A percentile compares a stretch with the other conserved stretches of the same genome.
Evolutionary conservation across 1,284 basidiomycete genomes (phyloP).

Genomic region (Cryptococcus jaspeensis): DNA sequence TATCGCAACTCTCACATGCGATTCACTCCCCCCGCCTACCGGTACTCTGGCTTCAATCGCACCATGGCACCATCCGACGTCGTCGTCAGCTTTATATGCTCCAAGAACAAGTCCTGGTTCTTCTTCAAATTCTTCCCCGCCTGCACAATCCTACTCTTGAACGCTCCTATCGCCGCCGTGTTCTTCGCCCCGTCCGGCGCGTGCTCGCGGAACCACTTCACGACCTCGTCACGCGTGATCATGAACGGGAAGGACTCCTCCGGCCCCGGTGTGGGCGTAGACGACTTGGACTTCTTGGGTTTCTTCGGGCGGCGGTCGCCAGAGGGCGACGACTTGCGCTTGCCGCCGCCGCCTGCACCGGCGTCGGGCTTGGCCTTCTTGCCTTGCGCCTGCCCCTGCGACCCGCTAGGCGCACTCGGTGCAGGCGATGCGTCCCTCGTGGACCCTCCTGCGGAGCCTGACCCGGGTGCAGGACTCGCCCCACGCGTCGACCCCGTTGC

Average conservation of each 20-base stretch:
- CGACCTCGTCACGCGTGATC: constrained; percentile 37
- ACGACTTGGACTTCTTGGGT: constrained; percentile 54
- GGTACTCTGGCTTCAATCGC: constrained; percentile 26
- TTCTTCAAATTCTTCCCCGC: constrained; percentile 18
- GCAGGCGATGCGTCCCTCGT: constrained; percentile 24
- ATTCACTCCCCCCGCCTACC: no score
- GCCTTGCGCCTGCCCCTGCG: background rate
- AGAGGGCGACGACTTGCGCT: constrained; percentile 6
- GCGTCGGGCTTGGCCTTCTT: constrained; percentile 13
- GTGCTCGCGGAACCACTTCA: constrained; percentile 34
- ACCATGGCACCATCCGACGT: constrained; percentile 26
- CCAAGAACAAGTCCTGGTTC: constrained; percentile 36
- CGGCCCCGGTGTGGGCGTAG: constrained; percentile 33
- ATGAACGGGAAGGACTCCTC: constrained; percentile 33
- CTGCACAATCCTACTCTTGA: constrained; percentile 22
- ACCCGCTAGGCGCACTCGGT: constrained; percentile 2
- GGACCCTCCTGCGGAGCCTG: constrained; percentile 2
- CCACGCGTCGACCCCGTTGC: constrained; percentile 7
- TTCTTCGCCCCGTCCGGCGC: constrained; percentile 21
- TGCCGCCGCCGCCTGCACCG: constrained; percentile 11
- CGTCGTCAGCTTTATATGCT: constrained; percentile 26
- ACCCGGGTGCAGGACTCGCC: constrained; percentile 9
- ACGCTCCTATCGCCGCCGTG: constrained; percentile 29
- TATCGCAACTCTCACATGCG: no score
- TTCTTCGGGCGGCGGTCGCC: constrained; percentile 3